A percentile compares a stretch with the other conserved stretches of the same genome.
Evolutionary conservation across 2,329 filamentous ascomycete species (phyloP).

Genomic region (Paraphaeosphaeria sporulosa): DNA sequence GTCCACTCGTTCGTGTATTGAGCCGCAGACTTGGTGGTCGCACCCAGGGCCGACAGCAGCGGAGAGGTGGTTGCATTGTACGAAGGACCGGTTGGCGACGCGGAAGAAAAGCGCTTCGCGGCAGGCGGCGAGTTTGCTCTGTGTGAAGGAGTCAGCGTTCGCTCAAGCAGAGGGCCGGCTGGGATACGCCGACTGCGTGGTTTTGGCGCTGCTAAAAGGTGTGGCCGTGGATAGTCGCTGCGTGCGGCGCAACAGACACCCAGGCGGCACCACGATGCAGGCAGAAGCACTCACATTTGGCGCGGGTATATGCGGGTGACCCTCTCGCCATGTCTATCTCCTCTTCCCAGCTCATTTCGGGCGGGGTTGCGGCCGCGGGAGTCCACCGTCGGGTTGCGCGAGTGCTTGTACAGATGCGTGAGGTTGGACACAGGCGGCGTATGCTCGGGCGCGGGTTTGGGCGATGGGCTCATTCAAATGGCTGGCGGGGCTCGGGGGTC

Average conservation of each 20-base stretch:
- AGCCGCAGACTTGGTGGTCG: constrained; percentile 46
- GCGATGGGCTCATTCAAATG: constrained; percentile 52
- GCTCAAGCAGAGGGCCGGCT: background rate
- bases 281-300: constrained; percentile 45
- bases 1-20: constrained; percentile 57
- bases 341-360: constrained; percentile 53
- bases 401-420: constrained; percentile 45
- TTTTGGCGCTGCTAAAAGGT: constrained; percentile 4
- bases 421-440: constrained; percentile 44
- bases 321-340: constrained; percentile 47
- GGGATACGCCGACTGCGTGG: background rate
- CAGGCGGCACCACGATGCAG: background rate
- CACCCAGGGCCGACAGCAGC: constrained; percentile 48
- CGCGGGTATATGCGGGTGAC: constrained; percentile 51
- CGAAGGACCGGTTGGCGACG: constrained; percentile 38
- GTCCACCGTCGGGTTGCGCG: constrained; percentile 46
- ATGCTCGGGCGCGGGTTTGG: constrained; percentile 39
- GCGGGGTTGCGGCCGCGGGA: constrained; percentile 47
- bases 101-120: constrained; percentile 43
- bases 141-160: constrained; percentile 22
- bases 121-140: constrained; percentile 50
- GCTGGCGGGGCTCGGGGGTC: constrained; percentile 22
- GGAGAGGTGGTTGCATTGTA: constrained; percentile 51
- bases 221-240: constrained; percentile 10
- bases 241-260: background rate